Base-by-base conservation (phyloP, 352 stramenopile genomes). In the Phytophthora pluvialis region DNA sequence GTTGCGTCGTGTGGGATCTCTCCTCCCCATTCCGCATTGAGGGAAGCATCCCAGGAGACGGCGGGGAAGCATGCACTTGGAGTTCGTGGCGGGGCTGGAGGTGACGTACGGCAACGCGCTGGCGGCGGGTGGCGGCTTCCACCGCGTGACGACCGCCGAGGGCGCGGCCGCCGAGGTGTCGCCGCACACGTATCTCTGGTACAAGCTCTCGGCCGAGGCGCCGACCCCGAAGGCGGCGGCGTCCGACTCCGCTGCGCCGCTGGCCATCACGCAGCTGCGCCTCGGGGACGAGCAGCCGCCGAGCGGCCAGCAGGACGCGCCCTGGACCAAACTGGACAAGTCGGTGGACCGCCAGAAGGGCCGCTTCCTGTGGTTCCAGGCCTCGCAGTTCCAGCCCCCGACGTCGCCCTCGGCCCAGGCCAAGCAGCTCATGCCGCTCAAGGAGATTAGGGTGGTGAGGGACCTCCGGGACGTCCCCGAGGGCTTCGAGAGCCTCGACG, bases 21-120 rank as follows among this genome's bases (percentile, higher is more conserved):
- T 11, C 26, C 33, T 16, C 44, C 47, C 47, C 28, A 46, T 59
- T 59, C 60, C 60, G 44, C 60, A 68, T 40, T 33, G 26, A 36
- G 13, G 25, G 26, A 39, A 25, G 13, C 26, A 26, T 6, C 46
- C 15, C 25, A 9, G 16, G 15, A 64, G 56, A 44, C n/a, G n/a
- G 39, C 15, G 9, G 25, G 21, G n/a, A 15, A 51, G 31, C 29
- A 94, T 94, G 86, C 78, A 86, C 50, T 84, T 72, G 54, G 86
- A 91, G 72, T 88, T 78, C 64, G 79, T 96, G 47, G 76, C 69
- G 42, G 79, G 60, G 43, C 65, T 96, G 5, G 88, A 96, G 64
- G 83, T 96, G 52, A 96, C 88, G 49, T 96, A 96, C 62, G 88
- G 87, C 61, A 88, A 95, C 57, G 88, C 88, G 57, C 82, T 96